A percentile compares a stretch with the other conserved stretches of the same genome.
Conservation (phyloP, 345 rosid species). For the Kandelia obovata region DNA sequence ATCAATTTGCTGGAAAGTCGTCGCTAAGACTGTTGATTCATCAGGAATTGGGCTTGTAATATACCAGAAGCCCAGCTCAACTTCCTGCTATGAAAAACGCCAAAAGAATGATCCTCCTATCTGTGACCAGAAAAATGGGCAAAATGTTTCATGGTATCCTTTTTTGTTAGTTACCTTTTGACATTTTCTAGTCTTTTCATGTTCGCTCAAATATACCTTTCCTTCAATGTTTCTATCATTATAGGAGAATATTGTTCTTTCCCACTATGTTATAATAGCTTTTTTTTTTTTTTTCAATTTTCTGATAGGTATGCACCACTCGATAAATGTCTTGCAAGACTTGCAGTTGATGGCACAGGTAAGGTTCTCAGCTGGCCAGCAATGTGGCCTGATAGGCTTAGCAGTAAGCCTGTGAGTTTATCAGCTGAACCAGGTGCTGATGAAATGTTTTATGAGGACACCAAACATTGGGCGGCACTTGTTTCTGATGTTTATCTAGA, state of each 20-base stretch:
- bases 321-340: constrained; percentile 52
- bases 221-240: not conserved
- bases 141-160: constrained; percentile 58
- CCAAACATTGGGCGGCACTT: constrained; percentile 62
- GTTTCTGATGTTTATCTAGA: constrained; percentile 64
- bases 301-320: constrained; percentile 68
- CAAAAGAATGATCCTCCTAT: constrained; percentile 55
- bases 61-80: constrained; percentile 70
- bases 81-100: constrained; percentile 63
- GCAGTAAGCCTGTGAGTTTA: constrained; percentile 48
- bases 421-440: constrained; percentile 35
- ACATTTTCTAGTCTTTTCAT: too few relatives aligned
- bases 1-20: constrained; percentile 81
- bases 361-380: constrained; percentile 56
- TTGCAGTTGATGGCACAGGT: constrained; percentile 49
- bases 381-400: constrained; percentile 77
- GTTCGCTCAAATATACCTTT: not conserved
- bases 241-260: not conserved
- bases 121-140: constrained; percentile 44
- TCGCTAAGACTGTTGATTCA: constrained; percentile 55
- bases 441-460: constrained; percentile 48
- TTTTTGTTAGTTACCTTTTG: not conserved
- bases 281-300: constrained; percentile 1
- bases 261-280: not conserved
- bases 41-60: constrained; percentile 77